Base-by-base conservation (phyloP, 306 rosid genomes). In the Medicago lupulina region DNA sequence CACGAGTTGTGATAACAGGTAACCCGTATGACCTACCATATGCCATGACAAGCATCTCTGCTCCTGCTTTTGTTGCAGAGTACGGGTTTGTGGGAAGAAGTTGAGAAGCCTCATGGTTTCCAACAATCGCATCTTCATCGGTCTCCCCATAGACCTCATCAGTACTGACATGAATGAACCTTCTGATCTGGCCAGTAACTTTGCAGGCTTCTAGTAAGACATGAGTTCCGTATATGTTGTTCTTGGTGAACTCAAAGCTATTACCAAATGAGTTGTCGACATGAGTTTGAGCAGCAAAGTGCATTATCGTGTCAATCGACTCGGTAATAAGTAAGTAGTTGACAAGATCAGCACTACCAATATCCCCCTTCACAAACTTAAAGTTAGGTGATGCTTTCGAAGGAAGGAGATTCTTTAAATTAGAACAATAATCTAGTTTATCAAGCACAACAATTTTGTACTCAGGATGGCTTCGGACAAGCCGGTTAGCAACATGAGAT, bases 41-140 rank as follows among this genome's bases (percentile, higher is more conserved):
- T 2, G 89, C 91, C 91, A 87, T 87, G 50, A 83, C 91, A 76
- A 87, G 91, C 91, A 87, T 87, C 73, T 87, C 91, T 9, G 91
- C 89, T 53, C 91, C 91, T 49, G 89, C 91, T 83, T 87, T 87
- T 34, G 91, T 87, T 18, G 91, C 91, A 49, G 89, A 87, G 70
- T 87, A 87, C 1, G 91, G 91, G 28, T 87, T 87, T 15, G 89
- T 85, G 0, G 91, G 91, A 44, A 87, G 91, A 64, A 87, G 87
- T 39, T 87, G 91, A 67, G 91, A 87, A 72, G 91, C 91, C 76
- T 87, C 89, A 46, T 87, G 91, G 73, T 87, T 87, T 83, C 91
- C 91, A 3, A 85, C 87, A 51, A 85, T 47, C 55, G 91, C 91
- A 83, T 87, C 89, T 82, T 87, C 91, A 1, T 87, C 91, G 0